phyloP scores from a whole-genome alignment of 2,329 filamentous ascomycete species.

The Bipolaris gigantea region DNA sequence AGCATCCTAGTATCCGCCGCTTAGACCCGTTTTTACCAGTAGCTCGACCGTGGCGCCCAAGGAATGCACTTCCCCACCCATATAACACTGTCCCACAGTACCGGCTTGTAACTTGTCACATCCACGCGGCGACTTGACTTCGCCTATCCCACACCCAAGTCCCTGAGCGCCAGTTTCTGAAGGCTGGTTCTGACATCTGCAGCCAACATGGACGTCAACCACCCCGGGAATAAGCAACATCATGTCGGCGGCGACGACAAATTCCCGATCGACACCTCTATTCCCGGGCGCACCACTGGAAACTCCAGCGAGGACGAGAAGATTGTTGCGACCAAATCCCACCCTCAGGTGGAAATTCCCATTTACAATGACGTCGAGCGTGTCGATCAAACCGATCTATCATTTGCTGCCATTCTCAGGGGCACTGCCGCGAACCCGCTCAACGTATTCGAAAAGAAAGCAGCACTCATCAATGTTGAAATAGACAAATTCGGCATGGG shows the following conservation, averaged over 20 bases:
- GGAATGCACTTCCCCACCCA: slow-evolving; percentile 4
- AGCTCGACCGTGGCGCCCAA: slow-evolving; percentile 8
- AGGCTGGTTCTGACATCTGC: neutral
- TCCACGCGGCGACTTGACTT: slow-evolving; percentile 4
- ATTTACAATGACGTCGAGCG: slow-evolving; percentile 34
- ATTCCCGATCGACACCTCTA: neutral
- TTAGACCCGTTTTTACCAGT: slow-evolving; percentile 23
- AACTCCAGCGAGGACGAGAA: slow-evolving; percentile 3
- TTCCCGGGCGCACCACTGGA: neutral
- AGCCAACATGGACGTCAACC: slow-evolving; percentile 10
- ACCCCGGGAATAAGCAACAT: neutral
- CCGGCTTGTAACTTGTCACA: neutral
- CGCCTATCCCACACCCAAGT: slow-evolving; percentile 7
- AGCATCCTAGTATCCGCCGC: slow-evolving; percentile 17
- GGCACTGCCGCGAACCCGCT: slow-evolving; percentile 32
- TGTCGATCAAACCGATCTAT: slow-evolving; percentile 27
- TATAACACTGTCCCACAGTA: slow-evolving; percentile 16
- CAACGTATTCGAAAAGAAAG: slow-evolving; percentile 36
- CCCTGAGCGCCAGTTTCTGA: slow-evolving; percentile 2
- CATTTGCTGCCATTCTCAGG: slow-evolving; percentile 30
- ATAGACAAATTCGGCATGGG: slow-evolving; percentile 37
- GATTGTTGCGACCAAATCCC: slow-evolving; percentile 4
- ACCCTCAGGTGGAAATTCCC: slow-evolving; percentile 23
- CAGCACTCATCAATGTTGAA: slow-evolving; percentile 36
- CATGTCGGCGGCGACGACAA: slow-evolving; percentile 1